Conservation (phyloP, 148 eudicot genomes). For the Linanthus parryae region DNA sequence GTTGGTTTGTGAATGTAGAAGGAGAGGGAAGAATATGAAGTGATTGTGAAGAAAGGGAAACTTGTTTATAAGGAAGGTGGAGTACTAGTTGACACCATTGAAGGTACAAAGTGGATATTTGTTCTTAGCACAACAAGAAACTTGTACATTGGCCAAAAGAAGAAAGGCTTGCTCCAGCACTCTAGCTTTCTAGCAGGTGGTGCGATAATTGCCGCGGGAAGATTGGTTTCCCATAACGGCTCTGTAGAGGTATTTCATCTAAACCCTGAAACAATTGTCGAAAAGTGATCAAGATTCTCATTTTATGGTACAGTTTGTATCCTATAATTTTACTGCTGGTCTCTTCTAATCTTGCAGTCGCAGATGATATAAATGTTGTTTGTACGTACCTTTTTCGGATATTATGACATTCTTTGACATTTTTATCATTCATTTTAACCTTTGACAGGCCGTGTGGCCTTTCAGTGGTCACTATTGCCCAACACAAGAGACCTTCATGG, state of each 20-base stretch:
- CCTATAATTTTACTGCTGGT: too few relatives aligned
- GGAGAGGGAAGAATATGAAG: conserved; percentile 78
- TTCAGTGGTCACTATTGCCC: conserved; percentile 94
- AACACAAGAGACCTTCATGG: conserved; percentile 83
- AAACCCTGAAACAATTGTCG: too few relatives aligned
- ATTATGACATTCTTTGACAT: not conserved
- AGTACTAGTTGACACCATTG: conserved; percentile 47
- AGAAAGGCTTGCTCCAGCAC: conserved; percentile 81
- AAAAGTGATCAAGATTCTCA: too few relatives aligned
- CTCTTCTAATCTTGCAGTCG: not conserved
- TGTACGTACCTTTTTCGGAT: not conserved
- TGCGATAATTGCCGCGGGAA: conserved; percentile 86
- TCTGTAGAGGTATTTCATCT: conserved; percentile 87
- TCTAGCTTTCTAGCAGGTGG: conserved; percentile 93
- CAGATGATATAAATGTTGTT: not conserved
- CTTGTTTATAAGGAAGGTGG: conserved; percentile 58
- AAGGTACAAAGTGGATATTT: conserved; percentile 84
- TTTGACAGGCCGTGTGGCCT: conserved; percentile 80
- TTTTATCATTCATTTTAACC: not conserved
- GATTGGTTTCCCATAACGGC: conserved; percentile 62
- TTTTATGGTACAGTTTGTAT: too few relatives aligned
- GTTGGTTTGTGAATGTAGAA: conserved; percentile 31
- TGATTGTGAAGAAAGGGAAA: conserved; percentile 73
- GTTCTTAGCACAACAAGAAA: conserved; percentile 81
- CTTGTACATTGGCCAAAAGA: conserved; percentile 77